Base-by-base conservation (phyloP, 768 basidiomycete species). In the Polyporus arcularius region DNA sequence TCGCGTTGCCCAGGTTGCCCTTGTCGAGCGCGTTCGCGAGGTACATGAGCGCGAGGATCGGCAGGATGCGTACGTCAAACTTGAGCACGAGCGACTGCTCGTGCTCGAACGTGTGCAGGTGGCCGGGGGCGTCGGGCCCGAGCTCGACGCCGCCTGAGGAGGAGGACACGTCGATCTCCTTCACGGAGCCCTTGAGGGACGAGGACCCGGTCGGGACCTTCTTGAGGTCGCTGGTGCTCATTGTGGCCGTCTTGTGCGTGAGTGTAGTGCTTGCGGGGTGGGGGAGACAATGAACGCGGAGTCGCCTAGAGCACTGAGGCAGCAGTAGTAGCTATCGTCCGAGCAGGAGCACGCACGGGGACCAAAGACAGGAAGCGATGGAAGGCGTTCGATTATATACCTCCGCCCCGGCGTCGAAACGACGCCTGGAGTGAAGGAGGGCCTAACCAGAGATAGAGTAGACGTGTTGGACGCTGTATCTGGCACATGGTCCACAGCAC, bases 21-120 rank as follows among this genome's bases (percentile, higher is more conserved):
- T 55, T 55, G 53, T 55, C 53, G 53, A 55, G 53, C 53, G 53
- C 53, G 53, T 55, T 55, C 53, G 53, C 53, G 41, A 55, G 53
- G 53, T 55, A 55, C 53, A 55, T 55, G 42, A 55, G n/a, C 30
- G 53, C 41, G 53, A 55, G 53, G 6, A 55, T 32, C 26, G 53
- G 53, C n/a, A 55, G 53, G 32, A 55, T 55, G 26, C 30, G 53
- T 4, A 55, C 28, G 53, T 55, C 53, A 30, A 55, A 55, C 41
- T 55, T 55, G 53, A 55, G 53, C 53, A 55, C 53, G 41, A 55
- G 53, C 40, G 42, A 2, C 6, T 26, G 7, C 53, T 55, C 53
- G 53, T 45, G 41, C 41, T 18, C 41, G 42, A 55, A 55, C 31
- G 41, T 30, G 11, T 40, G 53, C 21, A 55, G 53, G 5, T 16